Base-by-base conservation (phyloP, 129 eudicot species). In the Apium graveolens region DNA sequence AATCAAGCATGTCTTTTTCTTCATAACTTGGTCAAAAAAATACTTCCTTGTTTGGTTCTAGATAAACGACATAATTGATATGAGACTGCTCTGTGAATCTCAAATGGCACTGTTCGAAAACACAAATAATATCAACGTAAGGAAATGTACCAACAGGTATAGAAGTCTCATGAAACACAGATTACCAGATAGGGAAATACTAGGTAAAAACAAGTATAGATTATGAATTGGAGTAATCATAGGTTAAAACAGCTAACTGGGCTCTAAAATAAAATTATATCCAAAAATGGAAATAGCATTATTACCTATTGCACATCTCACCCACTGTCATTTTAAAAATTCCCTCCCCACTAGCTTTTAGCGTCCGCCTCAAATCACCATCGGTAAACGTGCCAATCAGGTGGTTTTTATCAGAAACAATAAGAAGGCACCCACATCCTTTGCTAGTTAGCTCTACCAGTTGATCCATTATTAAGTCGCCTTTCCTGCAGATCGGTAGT, bases 361-460 rank as follows among this genome's bases (percentile, higher is more conserved):
- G 87, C 12, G 99, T 92, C 4, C 99, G 96, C 74, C 97, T 79
- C 77, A 95, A 80, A 81, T 95, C 99, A 46, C 97, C 99, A 87
- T 95, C 99, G 13, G 99, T 95, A 44, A 95, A 95, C 31, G 99
- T 95, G 27, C 99, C 99, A 0, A 95, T 84, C 49, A 95, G 88
- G 73, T 88, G 94, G 80, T 86, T 78, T 13, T 85, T 85, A 34
- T 95, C 92, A 55, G 90, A 92, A 66, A 92, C 80, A 29, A 95
- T 94, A 71, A 95, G 97, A 72, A 95, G 97, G 51, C 99, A 95
- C 26, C 99, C 99, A 53, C 99, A 95, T 32, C 97, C 99, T 90
- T 92, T 92, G 65, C 97, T 90, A 18, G 96, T 90, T 63, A 95
- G 85, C 90, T 95, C 97, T 20, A 95, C 96, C 14, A 95, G 86